These are phyloP conservation scores for Stramenopiles sp. DNA, from an alignment of 352 stramenopile species.

Conservation along the genomic window DNA sequence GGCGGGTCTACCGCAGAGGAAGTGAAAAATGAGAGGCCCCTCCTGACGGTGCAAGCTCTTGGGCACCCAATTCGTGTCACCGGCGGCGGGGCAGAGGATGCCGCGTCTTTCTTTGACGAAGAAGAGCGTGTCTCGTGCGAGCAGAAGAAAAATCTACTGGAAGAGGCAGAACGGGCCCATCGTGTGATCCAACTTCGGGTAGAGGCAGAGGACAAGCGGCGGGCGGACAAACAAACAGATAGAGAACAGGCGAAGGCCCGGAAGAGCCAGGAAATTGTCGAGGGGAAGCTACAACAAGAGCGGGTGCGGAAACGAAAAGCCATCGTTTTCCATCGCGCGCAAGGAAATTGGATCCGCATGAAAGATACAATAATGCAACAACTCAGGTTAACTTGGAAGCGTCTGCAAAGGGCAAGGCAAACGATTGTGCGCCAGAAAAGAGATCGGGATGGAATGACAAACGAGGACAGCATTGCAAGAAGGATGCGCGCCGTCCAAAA, in stretches of 20 bases:
- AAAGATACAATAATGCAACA: not conserved
- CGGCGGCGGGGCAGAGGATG: not conserved
- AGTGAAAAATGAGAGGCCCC: not conserved
- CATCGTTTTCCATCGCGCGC: not conserved
- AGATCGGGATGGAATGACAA: not conserved
- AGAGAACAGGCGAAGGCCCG: not conserved
- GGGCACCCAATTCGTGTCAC: too few relatives aligned
- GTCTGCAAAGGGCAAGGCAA: not conserved
- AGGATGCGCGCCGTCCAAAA: not conserved
- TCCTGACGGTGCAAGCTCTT: not conserved
- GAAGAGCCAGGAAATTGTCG: not conserved
- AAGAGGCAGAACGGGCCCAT: not conserved
- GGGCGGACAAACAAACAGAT: not conserved
- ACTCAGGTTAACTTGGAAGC: not conserved
- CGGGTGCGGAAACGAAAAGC: not conserved
- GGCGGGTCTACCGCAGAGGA: not conserved
- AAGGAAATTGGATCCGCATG: not conserved
- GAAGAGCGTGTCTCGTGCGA: not conserved
- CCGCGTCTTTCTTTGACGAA: not conserved
- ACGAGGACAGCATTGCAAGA: not conserved
- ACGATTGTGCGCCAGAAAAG: not conserved
- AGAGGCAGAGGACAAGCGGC: not conserved
- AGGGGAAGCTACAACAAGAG: not conserved
- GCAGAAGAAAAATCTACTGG: not conserved
- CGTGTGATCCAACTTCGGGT: not conserved